Evolutionary conservation across 2,329 filamentous ascomycete species (phyloP).

Genomic region (Xylariaceae sp.): DNA sequence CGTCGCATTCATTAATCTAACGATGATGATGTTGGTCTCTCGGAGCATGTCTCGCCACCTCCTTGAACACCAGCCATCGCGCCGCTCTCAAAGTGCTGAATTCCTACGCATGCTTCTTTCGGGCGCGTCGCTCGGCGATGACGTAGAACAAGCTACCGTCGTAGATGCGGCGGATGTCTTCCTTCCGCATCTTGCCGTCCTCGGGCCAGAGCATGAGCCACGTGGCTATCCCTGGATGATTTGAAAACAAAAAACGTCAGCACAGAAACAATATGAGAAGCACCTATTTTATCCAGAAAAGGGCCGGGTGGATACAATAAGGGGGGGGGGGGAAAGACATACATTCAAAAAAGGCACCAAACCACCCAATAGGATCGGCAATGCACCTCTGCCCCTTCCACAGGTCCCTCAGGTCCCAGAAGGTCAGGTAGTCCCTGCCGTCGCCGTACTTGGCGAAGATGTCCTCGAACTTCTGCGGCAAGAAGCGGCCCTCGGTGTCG

Average conservation of each 20-base stretch:
- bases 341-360: constrained; percentile 27
- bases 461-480: constrained; percentile 46
- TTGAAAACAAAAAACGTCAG: neutral
- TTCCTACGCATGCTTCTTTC: constrained; percentile 5
- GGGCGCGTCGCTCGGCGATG: constrained; percentile 27
- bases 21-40: too few relatives aligned
- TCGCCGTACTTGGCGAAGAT: constrained; percentile 43
- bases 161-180: constrained; percentile 48
- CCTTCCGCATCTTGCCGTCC: constrained; percentile 51
- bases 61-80: too few relatives aligned
- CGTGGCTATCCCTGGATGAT: constrained; percentile 28
- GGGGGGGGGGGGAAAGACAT: constrained; percentile 13
- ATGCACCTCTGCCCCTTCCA: constrained; percentile 37
- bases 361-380: constrained; percentile 38
- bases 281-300: neutral
- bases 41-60: too few relatives aligned
- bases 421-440: constrained; percentile 35
- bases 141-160: constrained; percentile 48
- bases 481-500: constrained; percentile 44
- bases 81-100: too few relatives aligned
- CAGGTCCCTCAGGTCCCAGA: constrained; percentile 32
- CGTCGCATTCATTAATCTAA: too few relatives aligned
- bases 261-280: too few relatives aligned
- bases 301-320: neutral
- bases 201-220: constrained; percentile 50